Evolutionary conservation across 139 green algal species (phyloP).

Genomic region (Coelastrella sp.): DNA sequence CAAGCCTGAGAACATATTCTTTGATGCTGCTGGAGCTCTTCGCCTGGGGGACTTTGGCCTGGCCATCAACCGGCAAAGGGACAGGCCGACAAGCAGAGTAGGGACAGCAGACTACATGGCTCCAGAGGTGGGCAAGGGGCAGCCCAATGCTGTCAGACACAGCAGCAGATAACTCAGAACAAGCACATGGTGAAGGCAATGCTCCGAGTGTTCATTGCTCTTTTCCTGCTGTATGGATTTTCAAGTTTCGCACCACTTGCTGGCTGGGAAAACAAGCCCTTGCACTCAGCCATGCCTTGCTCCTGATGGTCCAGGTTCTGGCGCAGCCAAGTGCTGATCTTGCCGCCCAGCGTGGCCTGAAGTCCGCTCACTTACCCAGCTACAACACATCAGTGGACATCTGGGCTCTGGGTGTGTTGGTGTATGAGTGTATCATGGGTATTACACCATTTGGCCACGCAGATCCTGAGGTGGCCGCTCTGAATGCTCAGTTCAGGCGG

Average conservation of each 20-base stretch:
- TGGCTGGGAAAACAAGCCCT: too few species aligned
- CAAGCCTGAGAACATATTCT: slow-evolving; percentile 54
- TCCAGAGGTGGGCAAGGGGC: slow-evolving; percentile 57
- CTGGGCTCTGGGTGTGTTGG: slow-evolving; percentile 61
- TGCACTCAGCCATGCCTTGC: background rate
- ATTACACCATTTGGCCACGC: slow-evolving; percentile 59
- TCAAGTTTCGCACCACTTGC: background rate
- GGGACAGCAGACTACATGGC: slow-evolving; percentile 82
- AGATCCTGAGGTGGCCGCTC: background rate
- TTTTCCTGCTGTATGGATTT: background rate
- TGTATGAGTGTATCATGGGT: slow-evolving; percentile 69
- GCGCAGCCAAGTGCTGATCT: slow-evolving; percentile 62
- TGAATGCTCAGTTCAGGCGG: slow-evolving; percentile 33
- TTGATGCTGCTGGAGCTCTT: background rate
- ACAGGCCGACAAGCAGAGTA: slow-evolving; percentile 66
- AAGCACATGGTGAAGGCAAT: background rate
- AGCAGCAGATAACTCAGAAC: too few species aligned
- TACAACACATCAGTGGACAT: slow-evolving; percentile 74
- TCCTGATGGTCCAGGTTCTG: slow-evolving; percentile 54
- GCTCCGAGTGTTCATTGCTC: background rate
- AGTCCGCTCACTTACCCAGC: slow-evolving; percentile 65
- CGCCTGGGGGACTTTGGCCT: slow-evolving; percentile 61
- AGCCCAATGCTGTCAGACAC: too few species aligned
- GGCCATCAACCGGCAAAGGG: slow-evolving; percentile 58
- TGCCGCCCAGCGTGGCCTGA: slow-evolving; percentile 61